phyloP scores from a whole-genome alignment of 805 yeast species.

The Ogataea corticis region DNA sequence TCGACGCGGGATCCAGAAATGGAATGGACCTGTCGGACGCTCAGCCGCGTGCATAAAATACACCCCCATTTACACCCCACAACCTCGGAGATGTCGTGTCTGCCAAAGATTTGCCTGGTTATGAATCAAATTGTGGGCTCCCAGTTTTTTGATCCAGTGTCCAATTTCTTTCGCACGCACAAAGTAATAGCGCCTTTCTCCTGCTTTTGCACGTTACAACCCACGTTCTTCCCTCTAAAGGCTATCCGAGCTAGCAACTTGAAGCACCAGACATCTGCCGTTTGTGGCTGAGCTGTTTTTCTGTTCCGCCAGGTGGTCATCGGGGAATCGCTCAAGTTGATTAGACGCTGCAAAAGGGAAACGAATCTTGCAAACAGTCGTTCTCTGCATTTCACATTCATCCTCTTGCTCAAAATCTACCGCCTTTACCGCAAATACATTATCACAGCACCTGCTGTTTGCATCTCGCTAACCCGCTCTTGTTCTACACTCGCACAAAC shows the following conservation, averaged over 20 bases:
- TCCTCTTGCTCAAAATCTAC: not conserved
- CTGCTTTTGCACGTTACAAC: not conserved
- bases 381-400: too few species aligned
- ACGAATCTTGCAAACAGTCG: not conserved
- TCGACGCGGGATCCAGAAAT: too few species aligned
- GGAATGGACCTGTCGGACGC: too few species aligned
- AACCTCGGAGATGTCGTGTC: too few species aligned
- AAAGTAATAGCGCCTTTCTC: not conserved
- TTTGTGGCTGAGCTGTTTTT: slow-evolving; percentile 1
- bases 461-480: not conserved
- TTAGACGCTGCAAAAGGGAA: slow-evolving; percentile 9
- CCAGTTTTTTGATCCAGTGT: slow-evolving; percentile 3
- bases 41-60: too few species aligned
- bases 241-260: not conserved
- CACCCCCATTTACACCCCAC: too few species aligned
- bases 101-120: too few species aligned
- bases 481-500: slow-evolving; percentile 1
- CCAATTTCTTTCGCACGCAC: not conserved
- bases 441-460: too few species aligned
- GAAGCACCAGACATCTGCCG: slow-evolving; percentile 2
- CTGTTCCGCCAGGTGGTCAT: slow-evolving; percentile 4
- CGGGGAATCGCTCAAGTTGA: slow-evolving; percentile 1
- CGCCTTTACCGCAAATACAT: too few species aligned
- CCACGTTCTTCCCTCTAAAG: not conserved
- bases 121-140: not conserved